A percentile compares a stretch with the other conserved stretches of the same genome.
These are phyloP conservation scores for Xylaria palmicola DNA, from an alignment of 495 filamentous ascomycete species.

Conservation along the genomic window DNA sequence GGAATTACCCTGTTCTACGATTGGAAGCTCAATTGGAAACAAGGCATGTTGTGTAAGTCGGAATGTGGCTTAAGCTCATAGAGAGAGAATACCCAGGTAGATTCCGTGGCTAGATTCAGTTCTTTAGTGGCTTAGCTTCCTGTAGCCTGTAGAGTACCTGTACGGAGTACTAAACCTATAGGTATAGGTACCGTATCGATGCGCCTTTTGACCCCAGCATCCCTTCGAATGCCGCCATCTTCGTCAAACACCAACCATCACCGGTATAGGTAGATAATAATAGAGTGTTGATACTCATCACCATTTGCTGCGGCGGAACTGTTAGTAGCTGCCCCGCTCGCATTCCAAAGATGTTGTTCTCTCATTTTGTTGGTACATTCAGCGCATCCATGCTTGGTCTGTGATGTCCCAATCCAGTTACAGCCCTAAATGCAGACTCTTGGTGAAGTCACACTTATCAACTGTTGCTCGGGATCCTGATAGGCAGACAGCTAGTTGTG, in stretches of 20 bases:
- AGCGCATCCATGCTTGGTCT: not conserved
- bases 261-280: too few relatives aligned
- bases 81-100: too few relatives aligned
- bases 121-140: not conserved
- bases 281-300: not conserved
- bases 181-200: too few relatives aligned
- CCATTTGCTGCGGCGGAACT: not conserved
- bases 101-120: too few relatives aligned
- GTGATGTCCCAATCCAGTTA: not conserved
- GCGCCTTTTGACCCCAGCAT: too few relatives aligned
- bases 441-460: slow-evolving; percentile 1
- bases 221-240: not conserved
- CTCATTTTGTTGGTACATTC: not conserved
- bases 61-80: not conserved
- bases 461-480: not conserved
- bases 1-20: too few relatives aligned
- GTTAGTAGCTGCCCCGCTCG: not conserved
- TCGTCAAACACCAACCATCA: not conserved
- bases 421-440: not conserved
- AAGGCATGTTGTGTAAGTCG: not conserved
- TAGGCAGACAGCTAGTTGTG: slow-evolving; percentile 1
- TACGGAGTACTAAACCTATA: too few relatives aligned
- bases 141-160: too few relatives aligned
- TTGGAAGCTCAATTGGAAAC: too few relatives aligned
- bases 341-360: not conserved